These are phyloP conservation scores for Scenedesmus sp. DNA, from an alignment of 163 green algal genomes.

Conservation along the genomic window DNA sequence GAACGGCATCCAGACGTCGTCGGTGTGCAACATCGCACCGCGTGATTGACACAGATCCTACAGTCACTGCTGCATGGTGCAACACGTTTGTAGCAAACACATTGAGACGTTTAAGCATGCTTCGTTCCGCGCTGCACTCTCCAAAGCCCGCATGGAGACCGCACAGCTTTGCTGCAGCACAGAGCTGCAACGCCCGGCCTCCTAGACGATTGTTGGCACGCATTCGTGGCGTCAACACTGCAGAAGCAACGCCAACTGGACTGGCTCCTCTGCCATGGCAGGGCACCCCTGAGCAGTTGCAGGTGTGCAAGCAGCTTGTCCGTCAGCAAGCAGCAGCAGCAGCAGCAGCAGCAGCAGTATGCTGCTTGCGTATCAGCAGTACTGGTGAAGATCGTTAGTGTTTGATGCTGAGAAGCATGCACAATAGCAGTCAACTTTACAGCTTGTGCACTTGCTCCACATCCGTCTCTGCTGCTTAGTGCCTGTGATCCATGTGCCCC, in stretches of 20 bases:
- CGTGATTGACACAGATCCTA: background rate
- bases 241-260: background rate
- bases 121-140: background rate
- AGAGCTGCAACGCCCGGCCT: background rate
- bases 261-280: constrained; percentile 30
- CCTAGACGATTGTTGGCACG: constrained; percentile 7
- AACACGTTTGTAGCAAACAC: background rate
- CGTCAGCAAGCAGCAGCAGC: background rate
- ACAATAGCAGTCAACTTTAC: no score
- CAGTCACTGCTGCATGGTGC: background rate
- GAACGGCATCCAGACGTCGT: background rate
- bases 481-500: no score
- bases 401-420: background rate
- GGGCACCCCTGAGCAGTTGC: constrained; percentile 35
- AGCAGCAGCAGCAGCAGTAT: background rate
- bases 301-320: background rate
- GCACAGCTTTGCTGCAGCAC: constrained; percentile 7
- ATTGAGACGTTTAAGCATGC: background rate
- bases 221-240: constrained; percentile 3
- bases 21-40: background rate
- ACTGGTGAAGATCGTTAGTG: background rate
- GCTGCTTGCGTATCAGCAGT: background rate
- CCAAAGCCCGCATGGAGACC: background rate
- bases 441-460: no score
- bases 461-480: no score